A percentile compares a stretch with the other conserved stretches of the same genome.
These are phyloP conservation scores for Aspergillus neoniger DNA, from an alignment of 2,329 filamentous ascomycete genomes.

Conservation along the genomic window DNA sequence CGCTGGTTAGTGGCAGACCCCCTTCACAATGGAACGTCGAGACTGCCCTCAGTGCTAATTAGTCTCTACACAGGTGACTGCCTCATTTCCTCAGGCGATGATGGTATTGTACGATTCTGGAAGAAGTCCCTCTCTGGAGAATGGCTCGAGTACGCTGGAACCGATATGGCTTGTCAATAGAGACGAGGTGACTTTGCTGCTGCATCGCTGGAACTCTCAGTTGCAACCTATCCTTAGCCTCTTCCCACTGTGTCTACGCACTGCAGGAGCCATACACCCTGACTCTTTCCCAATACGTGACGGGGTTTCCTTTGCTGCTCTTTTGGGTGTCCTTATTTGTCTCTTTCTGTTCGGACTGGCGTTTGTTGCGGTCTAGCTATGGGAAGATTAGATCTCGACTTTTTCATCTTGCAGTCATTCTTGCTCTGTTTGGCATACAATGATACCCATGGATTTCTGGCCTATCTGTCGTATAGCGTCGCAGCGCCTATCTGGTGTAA, in stretches of 20 bases:
- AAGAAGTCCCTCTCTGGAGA: conserved; percentile 46
- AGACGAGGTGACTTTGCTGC: not conserved
- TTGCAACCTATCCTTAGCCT: not conserved
- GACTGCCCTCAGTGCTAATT: not conserved
- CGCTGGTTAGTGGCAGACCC: conserved; percentile 35
- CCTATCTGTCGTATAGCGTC: conserved; percentile 3
- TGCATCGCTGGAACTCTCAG: not conserved
- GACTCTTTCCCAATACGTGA: not conserved
- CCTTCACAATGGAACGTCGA: not conserved
- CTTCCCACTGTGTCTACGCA: not conserved
- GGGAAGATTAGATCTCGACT: not conserved
- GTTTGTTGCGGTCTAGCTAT: not conserved
- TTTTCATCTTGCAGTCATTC: conserved; percentile 5
- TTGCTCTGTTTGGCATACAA: conserved; percentile 19
- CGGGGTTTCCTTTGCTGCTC: not conserved
- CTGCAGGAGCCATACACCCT: not conserved
- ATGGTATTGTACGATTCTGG: conserved; percentile 47
- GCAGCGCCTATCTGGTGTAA: not conserved
- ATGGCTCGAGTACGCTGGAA: conserved; percentile 49
- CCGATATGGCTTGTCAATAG: conserved; percentile 40
- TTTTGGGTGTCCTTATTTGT: not conserved
- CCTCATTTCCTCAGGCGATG: conserved; percentile 47
- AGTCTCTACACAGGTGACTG: conserved; percentile 39
- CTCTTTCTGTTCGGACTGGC: not conserved
- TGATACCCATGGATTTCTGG: conserved; percentile 25